Evolutionary conservation across 2,329 filamentous ascomycete species (phyloP).

Genomic region (Coniella vitis): DNA sequence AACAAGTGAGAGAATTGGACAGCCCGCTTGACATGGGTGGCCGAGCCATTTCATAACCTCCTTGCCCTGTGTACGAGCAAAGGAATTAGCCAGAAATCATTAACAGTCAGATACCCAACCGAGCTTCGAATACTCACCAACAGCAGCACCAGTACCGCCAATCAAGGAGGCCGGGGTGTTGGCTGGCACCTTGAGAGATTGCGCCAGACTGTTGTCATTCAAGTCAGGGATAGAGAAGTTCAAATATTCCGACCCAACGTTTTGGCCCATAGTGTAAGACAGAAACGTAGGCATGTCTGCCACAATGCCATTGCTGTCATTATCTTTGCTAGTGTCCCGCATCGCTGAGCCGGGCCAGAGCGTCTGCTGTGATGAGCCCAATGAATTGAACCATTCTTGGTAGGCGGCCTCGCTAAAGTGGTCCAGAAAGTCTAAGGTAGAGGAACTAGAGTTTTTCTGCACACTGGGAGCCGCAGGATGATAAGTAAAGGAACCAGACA

Average conservation of each 20-base stretch:
- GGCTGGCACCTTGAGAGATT: constrained; percentile 31
- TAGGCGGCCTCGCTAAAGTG: constrained; percentile 23
- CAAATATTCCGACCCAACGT: constrained; percentile 20
- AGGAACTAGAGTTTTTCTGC: constrained; percentile 8
- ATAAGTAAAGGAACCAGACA: constrained; percentile 3
- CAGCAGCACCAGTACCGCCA: background rate
- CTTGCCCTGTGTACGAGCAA: background rate
- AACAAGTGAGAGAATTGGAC: constrained; percentile 38
- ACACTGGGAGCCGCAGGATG: background rate
- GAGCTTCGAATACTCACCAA: constrained; percentile 1
- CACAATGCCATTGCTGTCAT: constrained; percentile 36
- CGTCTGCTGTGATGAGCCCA: constrained; percentile 6
- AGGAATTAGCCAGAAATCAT: background rate
- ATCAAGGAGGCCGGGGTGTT: constrained; percentile 33
- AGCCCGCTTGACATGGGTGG: constrained; percentile 29
- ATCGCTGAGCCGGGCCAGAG: constrained; percentile 14
- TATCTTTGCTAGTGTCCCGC: constrained; percentile 18
- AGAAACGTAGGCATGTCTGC: constrained; percentile 38
- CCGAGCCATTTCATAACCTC: constrained; percentile 18
- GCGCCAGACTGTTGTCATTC: constrained; percentile 27
- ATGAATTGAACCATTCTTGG: constrained; percentile 20
- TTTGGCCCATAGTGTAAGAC: constrained; percentile 16
- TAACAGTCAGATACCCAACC: background rate
- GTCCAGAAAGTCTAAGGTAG: constrained; percentile 21
- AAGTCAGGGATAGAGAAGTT: constrained; percentile 24